Evolutionary conservation across 2,329 filamentous ascomycete species (phyloP), one percentile per base, ranked within the genome.

Genomic region (Pochonia chlamydosporia): DNA sequence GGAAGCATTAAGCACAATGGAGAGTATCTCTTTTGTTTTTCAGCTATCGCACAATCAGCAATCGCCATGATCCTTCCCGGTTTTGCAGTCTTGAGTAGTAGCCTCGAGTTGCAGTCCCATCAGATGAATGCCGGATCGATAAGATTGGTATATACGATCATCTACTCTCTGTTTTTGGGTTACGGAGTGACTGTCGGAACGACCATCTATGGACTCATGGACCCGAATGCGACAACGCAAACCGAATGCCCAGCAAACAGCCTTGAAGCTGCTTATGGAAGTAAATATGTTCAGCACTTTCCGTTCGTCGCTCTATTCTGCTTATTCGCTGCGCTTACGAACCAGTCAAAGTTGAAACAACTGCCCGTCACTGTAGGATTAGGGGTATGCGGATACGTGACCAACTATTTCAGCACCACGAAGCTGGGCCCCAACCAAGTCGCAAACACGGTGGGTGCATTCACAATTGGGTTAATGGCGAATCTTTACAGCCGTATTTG

Each of bases 341-440:
- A 91, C 62, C 86, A 91, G 57, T 87, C 85, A 37, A 89, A 89
- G 62, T 89, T 81, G 79, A 85, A 82, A 55, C 88, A 93, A 61
- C 79, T 84, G 54, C 88, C 88, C 0, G 73, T 87, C 42, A 92
- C 91, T 86, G 67, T 87, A 3, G 35, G 82, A 40, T 88, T 92
- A 46, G 79, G 87, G 1, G 78, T 87, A 48, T 74, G 78, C 1
- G 88, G 88, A 3, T 91, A 90, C 60, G 66, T 88, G 2, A 84
- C 88, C 54, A 91, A 87, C 61, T 89, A 79, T 66, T 89, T 86
- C 66, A 81, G 78, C 37, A 76, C 79, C 14, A 70, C 75, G 21
- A 89, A 92, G 60, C 68, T 73, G 4, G 79, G 76, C 24, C 88
- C 87, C 50, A 80, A 84, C 0, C 86, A 91, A 59, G 79, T 93